Conservation (phyloP, 257 asterid genomes). For the Ballota nigra region DNA sequence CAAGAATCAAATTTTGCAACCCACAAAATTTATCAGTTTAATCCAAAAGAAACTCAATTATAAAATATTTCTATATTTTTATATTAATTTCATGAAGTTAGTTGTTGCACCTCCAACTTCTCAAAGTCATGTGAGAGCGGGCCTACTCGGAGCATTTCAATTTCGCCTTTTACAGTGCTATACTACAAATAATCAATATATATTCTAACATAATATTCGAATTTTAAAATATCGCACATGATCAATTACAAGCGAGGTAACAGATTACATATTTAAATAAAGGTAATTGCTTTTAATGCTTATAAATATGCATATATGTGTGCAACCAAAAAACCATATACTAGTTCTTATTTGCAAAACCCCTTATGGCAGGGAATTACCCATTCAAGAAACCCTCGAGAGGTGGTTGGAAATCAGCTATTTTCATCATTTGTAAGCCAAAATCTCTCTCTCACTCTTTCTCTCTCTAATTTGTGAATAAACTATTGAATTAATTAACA, state of each 20-base stretch:
- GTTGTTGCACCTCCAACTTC: conserved; percentile 5
- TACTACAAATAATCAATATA: not conserved
- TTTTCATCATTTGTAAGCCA: conserved; percentile 56
- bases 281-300: not conserved
- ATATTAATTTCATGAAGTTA: no score
- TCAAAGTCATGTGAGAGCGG: conserved; percentile 3
- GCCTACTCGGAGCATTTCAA: not conserved
- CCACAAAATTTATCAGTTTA: no score
- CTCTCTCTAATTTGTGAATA: not conserved
- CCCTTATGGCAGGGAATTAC: not conserved
- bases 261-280: not conserved
- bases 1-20: no score
- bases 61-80: no score
- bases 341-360: not conserved
- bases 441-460: not conserved
- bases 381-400: conserved; percentile 21
- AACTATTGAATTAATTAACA: not conserved
- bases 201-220: no score
- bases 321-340: not conserved
- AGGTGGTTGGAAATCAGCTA: conserved; percentile 67
- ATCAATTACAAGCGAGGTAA: no score
- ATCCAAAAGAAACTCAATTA: no score
- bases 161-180: not conserved
- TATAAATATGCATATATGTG: not conserved
- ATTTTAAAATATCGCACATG: no score